These are phyloP conservation scores for Candida khao-thaluensis DNA, from an alignment of 805 yeast genomes.

Conservation along the genomic window DNA sequence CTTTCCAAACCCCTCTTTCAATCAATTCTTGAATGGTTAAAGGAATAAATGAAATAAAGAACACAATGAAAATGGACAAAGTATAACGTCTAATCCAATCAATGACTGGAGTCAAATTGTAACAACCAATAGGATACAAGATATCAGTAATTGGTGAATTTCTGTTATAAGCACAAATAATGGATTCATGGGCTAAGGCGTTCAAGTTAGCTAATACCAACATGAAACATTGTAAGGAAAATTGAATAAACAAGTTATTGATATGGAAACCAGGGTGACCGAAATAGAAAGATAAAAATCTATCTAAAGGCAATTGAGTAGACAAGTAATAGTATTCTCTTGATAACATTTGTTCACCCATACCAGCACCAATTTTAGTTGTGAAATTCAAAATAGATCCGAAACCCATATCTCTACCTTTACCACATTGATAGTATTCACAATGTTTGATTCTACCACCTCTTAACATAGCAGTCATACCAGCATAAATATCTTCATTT, in stretches of 20 bases:
- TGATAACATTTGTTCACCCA: slow-evolving; percentile 86
- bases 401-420: slow-evolving; percentile 83
- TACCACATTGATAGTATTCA: slow-evolving; percentile 83
- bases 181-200: slow-evolving; percentile 58
- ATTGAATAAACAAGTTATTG: slow-evolving; percentile 70
- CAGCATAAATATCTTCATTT: slow-evolving; percentile 85
- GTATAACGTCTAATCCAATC: slow-evolving; percentile 75
- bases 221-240: slow-evolving; percentile 56
- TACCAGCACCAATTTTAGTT: slow-evolving; percentile 84
- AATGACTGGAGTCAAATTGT: slow-evolving; percentile 65
- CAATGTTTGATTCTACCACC: slow-evolving; percentile 86
- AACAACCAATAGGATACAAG: slow-evolving; percentile 66
- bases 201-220: slow-evolving; percentile 64
- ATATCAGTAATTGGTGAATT: slow-evolving; percentile 60
- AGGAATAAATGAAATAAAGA: slow-evolving; percentile 72
- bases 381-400: slow-evolving; percentile 80
- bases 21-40: slow-evolving; percentile 73
- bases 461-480: slow-evolving; percentile 73
- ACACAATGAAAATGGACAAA: slow-evolving; percentile 70
- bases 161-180: slow-evolving; percentile 59
- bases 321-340: slow-evolving; percentile 79
- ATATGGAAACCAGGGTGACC: slow-evolving; percentile 88
- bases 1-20: slow-evolving; percentile 74
- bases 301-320: slow-evolving; percentile 71
- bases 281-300: slow-evolving; percentile 76